A percentile compares a stretch with the other conserved stretches of the same genome.
Evolutionary conservation across 176 grass and related monocot genomes (phyloP).

Genomic region (Carex kokanica): DNA sequence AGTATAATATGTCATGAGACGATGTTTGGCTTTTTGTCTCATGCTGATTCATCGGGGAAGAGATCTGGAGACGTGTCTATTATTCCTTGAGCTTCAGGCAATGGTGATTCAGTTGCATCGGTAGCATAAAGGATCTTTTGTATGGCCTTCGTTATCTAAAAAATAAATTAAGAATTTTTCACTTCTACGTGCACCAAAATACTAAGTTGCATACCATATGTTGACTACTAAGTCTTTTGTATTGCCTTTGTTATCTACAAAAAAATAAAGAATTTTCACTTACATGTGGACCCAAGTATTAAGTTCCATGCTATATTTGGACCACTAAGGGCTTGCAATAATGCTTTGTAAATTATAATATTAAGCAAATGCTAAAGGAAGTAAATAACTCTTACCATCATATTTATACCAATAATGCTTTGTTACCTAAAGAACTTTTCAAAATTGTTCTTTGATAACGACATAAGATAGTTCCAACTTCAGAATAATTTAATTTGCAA

Average conservation of each 20-base stretch:
- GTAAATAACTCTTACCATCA: not conserved
- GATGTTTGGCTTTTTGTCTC: not conserved
- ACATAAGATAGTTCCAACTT: not conserved
- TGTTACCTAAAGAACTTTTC: not conserved
- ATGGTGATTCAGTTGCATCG: slow-evolving; percentile 54
- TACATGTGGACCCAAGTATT: not conserved
- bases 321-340: not conserved
- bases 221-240: slow-evolving; percentile 36
- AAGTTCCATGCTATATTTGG: not conserved
- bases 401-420: not conserved
- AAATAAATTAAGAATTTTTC: slow-evolving; percentile 5
- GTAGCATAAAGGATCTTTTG: slow-evolving; percentile 73
- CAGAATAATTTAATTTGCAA: not conserved
- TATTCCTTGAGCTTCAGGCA: slow-evolving; percentile 67
- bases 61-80: slow-evolving; percentile 53
- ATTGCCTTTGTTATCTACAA: slow-evolving; percentile 73
- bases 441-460: not conserved
- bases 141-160: slow-evolving; percentile 72
- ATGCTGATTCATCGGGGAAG: slow-evolving; percentile 32
- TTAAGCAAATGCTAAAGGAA: not conserved
- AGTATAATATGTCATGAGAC: not conserved
- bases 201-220: not conserved
- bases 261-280: slow-evolving; percentile 14
- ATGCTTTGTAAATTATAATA: not conserved
- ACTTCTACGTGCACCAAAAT: not conserved